These are phyloP conservation scores for Fusarium devonianum DNA, from an alignment of 2,329 filamentous ascomycete genomes.

Conservation along the genomic window DNA sequence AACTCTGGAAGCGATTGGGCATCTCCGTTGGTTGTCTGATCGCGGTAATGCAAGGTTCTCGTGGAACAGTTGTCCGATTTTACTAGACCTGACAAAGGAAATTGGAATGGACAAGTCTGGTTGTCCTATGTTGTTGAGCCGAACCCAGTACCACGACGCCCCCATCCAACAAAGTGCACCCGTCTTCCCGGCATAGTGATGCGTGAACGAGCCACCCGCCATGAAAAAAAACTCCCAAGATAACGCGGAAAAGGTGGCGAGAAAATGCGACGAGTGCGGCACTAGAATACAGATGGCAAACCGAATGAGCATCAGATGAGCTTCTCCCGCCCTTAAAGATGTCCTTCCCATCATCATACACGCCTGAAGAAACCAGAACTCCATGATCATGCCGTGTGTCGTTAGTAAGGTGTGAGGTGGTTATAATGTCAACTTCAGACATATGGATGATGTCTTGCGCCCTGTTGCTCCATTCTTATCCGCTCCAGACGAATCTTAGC, in stretches of 20 bases:
- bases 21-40: conserved; percentile 21
- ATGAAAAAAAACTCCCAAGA: conserved; percentile 37
- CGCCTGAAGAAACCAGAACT: conserved; percentile 40
- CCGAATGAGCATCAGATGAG: conserved; percentile 33
- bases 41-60: conserved; percentile 29
- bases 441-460: conserved; percentile 32
- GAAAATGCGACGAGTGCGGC: conserved; percentile 37
- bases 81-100: conserved; percentile 43
- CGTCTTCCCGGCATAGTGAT: conserved; percentile 34
- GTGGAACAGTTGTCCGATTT: conserved; percentile 43
- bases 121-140: conserved; percentile 36
- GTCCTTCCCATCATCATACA: conserved; percentile 36
- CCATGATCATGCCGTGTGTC: conserved; percentile 46
- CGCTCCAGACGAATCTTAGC: conserved; percentile 67
- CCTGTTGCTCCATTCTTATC: conserved; percentile 53
- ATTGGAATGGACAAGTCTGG: conserved; percentile 37
- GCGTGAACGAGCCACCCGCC: conserved; percentile 33
- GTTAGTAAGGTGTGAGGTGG: conserved; percentile 36
- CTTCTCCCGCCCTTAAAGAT: conserved; percentile 22
- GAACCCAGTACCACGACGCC: conserved; percentile 26
- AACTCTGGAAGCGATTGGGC: conserved; percentile 5
- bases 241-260: conserved; percentile 25
- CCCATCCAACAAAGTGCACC: conserved; percentile 33
- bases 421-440: conserved; percentile 36
- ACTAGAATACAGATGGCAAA: conserved; percentile 45